Conservation (phyloP, 2,329 filamentous ascomycete genomes). For the Claviceps digitariae region DNA sequence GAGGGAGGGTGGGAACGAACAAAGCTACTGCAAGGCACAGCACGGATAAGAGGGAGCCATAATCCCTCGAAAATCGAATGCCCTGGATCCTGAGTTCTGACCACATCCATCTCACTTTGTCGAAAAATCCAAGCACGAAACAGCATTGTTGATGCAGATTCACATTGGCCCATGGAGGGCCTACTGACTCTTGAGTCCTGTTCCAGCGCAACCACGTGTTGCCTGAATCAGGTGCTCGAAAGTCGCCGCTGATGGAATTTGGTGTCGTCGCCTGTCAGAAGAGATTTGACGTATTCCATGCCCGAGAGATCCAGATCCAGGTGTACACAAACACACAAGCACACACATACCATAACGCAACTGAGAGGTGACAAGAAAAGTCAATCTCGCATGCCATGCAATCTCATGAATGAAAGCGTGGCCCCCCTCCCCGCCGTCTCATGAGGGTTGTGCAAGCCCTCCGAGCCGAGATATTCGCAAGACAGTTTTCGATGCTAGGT, state of each 20-base stretch:
- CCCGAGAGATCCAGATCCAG: background rate
- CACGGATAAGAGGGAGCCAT: background rate
- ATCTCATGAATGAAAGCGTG: background rate
- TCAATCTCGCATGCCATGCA: background rate
- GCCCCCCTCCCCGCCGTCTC: too few relatives aligned
- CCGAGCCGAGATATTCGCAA: background rate
- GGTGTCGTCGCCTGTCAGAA: background rate
- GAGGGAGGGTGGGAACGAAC: background rate
- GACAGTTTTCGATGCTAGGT: background rate
- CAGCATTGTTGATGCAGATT: background rate
- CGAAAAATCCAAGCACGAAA: too few relatives aligned
- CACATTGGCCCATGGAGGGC: too few relatives aligned
- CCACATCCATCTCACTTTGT: background rate
- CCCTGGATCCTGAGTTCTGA: background rate
- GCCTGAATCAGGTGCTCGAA: background rate
- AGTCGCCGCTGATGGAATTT: background rate
- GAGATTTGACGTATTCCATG: background rate
- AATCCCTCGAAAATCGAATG: background rate
- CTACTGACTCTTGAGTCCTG: background rate
- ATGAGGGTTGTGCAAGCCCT: background rate
- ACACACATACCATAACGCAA: background rate
- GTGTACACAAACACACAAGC: background rate
- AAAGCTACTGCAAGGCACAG: conserved; percentile 3
- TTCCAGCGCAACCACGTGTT: background rate
- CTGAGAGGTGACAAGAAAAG: background rate